phyloP scores from a whole-genome alignment of 1,139 yeast species.

The Dujonia santamariae region DNA sequence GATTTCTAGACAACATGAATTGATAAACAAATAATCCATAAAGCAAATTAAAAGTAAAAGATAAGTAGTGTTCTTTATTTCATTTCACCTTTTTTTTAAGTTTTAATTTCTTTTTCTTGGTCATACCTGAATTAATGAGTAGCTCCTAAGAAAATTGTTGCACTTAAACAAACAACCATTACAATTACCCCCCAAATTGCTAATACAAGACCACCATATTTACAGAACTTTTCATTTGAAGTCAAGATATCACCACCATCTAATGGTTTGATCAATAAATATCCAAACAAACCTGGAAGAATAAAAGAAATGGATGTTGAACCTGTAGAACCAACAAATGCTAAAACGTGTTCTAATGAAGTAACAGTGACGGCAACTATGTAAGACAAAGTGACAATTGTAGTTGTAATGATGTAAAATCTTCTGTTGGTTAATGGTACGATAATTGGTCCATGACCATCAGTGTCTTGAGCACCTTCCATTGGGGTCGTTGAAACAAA shows the following conservation, averaged over 20 bases:
- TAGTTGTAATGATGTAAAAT: constrained; percentile 63
- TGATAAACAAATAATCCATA: neutral
- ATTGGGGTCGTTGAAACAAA: constrained; percentile 46
- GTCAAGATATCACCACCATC: constrained; percentile 35
- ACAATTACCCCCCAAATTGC: constrained; percentile 75
- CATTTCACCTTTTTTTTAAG: too few relatives aligned
- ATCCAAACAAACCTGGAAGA: constrained; percentile 89
- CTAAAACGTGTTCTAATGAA: constrained; percentile 81
- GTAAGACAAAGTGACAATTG: constrained; percentile 62
- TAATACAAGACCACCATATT: constrained; percentile 58
- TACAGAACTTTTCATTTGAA: constrained; percentile 40
- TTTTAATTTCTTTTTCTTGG: neutral
- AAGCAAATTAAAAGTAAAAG: neutral
- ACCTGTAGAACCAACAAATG: constrained; percentile 94
- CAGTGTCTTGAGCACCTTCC: constrained; percentile 50
- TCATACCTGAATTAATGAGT: constrained; percentile 40
- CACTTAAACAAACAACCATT: constrained; percentile 74
- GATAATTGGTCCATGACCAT: constrained; percentile 48
- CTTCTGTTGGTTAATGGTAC: constrained; percentile 51
- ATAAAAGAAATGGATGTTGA: constrained; percentile 92
- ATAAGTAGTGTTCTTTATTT: too few relatives aligned
- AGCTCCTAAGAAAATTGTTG: constrained; percentile 67
- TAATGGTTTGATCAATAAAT: constrained; percentile 53
- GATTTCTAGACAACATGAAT: neutral
- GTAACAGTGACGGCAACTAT: constrained; percentile 72